Percentiles rank a stretch among this genome's conserved stretches.
Conservation (phyloP, 768 basidiomycete species). For the Udeniomyces megalosporus region DNA sequence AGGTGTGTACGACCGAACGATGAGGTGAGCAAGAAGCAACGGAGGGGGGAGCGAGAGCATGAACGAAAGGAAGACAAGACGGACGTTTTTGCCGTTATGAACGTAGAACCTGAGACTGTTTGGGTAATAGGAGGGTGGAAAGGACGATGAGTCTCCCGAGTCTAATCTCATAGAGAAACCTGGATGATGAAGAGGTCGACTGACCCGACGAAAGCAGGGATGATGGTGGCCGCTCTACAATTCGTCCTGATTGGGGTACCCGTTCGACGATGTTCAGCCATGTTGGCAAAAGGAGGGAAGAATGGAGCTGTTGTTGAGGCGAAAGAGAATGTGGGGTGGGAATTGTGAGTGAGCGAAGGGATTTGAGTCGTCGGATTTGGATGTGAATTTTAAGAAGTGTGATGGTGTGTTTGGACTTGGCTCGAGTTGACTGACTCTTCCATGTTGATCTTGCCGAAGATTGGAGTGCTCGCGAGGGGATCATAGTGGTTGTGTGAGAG, state of each 20-base stretch:
- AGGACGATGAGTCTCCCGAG: no score
- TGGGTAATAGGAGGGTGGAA: no score
- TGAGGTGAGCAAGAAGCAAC: no score
- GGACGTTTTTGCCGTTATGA: constrained; percentile 63
- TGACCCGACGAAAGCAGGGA: constrained; percentile 91
- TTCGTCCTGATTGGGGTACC: constrained; percentile 78
- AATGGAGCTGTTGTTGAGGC: constrained; percentile 1
- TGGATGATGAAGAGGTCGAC: constrained; percentile 24
- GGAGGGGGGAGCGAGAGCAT: neutral
- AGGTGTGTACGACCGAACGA: neutral
- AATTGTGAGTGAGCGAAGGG: neutral
- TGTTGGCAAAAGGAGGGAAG: constrained; percentile 8
- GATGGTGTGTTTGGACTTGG: neutral
- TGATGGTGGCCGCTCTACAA: constrained; percentile 74
- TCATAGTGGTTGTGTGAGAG: no score
- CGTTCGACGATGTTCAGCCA: constrained; percentile 29
- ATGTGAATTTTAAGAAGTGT: neutral
- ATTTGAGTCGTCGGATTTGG: neutral
- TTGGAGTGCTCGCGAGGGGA: neutral
- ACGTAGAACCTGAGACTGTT: constrained; percentile 81
- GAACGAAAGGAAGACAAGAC: neutral
- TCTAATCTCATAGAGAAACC: neutral
- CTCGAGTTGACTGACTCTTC: neutral
- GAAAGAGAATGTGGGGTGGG: neutral
- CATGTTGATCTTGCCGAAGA: neutral